Percentiles rank a stretch among this genome's conserved stretches.
These are phyloP conservation scores for Erodium chrysanthum DNA, from an alignment of 441 rosid species.

Conservation along the genomic window DNA sequence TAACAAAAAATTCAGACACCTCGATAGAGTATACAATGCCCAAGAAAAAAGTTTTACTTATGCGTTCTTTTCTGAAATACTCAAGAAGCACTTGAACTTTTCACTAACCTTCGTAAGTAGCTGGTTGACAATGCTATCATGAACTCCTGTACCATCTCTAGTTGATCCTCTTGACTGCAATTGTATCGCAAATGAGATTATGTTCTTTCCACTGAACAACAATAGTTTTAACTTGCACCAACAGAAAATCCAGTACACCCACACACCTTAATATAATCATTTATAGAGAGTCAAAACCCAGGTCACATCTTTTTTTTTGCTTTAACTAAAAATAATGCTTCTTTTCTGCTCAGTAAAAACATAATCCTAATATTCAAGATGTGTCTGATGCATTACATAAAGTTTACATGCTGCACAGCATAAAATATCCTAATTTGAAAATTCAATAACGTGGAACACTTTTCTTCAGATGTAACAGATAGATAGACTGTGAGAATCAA, in stretches of 20 bases:
- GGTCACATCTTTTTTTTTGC: not conserved
- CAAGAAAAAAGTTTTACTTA: too few species aligned
- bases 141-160: constrained; percentile 96
- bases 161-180: constrained; percentile 95
- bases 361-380: not conserved
- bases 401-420: not conserved
- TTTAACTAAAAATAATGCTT: not conserved
- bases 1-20: not conserved
- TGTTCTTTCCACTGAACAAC: not conserved
- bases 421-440: not conserved
- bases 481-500: not conserved
- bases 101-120: constrained; percentile 78
- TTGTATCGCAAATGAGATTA: constrained; percentile 19
- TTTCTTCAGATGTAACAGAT: not conserved
- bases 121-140: constrained; percentile 94
- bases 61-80: too few species aligned
- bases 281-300: not conserved
- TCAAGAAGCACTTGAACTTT: constrained; percentile 9
- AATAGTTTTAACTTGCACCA: not conserved
- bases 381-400: not conserved
- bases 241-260: not conserved
- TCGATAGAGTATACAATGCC: constrained; percentile 2
- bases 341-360: not conserved
- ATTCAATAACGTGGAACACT: not conserved
- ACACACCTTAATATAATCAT: not conserved